Evolutionary conservation across 208 protist genomes (phyloP).

Genomic region (Acanthamoeba lenticulata): DNA sequence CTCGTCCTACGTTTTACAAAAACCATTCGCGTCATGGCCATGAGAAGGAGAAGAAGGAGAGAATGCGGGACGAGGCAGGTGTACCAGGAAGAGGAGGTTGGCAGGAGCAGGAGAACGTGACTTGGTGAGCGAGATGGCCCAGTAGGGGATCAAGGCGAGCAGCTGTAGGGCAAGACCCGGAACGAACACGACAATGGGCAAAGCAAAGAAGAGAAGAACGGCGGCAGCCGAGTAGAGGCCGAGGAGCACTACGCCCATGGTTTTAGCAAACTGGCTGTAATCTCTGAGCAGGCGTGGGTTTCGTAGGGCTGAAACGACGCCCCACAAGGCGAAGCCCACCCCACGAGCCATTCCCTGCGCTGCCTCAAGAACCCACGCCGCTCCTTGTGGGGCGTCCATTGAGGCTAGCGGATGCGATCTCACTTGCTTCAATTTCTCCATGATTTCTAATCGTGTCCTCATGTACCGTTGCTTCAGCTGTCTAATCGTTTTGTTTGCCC

Average conservation of each 20-base stretch:
- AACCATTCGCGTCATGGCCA: too few species aligned
- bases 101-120: neutral
- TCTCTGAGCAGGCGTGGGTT: neutral
- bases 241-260: neutral
- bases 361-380: neutral
- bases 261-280: neutral
- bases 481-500: neutral
- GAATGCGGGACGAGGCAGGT: neutral
- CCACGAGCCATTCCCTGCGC: neutral
- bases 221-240: conserved; percentile 41
- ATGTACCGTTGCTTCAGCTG: neutral
- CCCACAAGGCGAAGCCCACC: neutral
- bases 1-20: conserved; percentile 40
- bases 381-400: neutral
- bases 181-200: conserved; percentile 49
- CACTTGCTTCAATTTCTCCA: neutral
- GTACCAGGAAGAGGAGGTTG: conserved; percentile 66
- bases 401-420: neutral
- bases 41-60: neutral
- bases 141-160: conserved; percentile 66
- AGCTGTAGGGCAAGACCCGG: conserved; percentile 64
- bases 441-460: neutral
- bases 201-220: conserved; percentile 43
- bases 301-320: neutral
- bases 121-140: conserved; percentile 54